Evolutionary conservation across 805 yeast genomes (phyloP).

Genomic region (Schwanniomyces vanrijiae): DNA sequence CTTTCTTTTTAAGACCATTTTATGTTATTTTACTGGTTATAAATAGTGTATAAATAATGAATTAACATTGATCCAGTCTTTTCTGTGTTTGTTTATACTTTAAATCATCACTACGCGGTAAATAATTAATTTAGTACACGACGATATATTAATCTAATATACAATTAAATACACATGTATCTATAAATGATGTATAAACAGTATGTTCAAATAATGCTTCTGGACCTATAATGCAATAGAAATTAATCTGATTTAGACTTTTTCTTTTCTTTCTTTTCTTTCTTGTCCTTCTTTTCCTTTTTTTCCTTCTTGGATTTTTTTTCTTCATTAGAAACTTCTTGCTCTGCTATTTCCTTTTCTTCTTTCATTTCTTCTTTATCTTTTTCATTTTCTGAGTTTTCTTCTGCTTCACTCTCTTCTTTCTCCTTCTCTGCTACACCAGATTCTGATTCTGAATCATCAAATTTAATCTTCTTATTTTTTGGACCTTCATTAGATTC

Average conservation of each 20-base stretch:
- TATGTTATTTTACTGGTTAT: too few relatives aligned
- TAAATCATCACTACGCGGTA: not conserved
- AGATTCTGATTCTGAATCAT: slow-evolving; percentile 12
- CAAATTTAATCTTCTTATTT: slow-evolving; percentile 27
- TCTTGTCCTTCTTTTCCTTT: slow-evolving; percentile 25
- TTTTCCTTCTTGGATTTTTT: slow-evolving; percentile 20
- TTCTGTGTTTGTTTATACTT: not conserved
- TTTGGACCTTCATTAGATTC: slow-evolving; percentile 10
- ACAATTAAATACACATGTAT: not conserved
- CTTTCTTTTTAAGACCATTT: slow-evolving; percentile 10
- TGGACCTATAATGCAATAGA: not conserved
- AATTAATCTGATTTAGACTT: slow-evolving; percentile 8
- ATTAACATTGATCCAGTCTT: not conserved
- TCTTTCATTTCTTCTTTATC: slow-evolving; percentile 13
- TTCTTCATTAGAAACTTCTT: slow-evolving; percentile 14
- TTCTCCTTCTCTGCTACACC: not conserved
- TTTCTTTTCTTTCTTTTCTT: slow-evolving; percentile 25
- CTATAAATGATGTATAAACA: not conserved
- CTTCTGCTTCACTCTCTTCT: slow-evolving; percentile 17
- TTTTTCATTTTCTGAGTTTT: slow-evolving; percentile 12
- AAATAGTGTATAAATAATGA: not conserved
- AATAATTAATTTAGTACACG: not conserved
- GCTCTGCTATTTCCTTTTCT: slow-evolving; percentile 10
- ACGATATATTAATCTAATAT: not conserved
- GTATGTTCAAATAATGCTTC: not conserved